A percentile compares a stretch with the other conserved stretches of the same genome.
Conservation (phyloP, 2,329 filamentous ascomycete species). For the Raffaelea albimanens region DNA sequence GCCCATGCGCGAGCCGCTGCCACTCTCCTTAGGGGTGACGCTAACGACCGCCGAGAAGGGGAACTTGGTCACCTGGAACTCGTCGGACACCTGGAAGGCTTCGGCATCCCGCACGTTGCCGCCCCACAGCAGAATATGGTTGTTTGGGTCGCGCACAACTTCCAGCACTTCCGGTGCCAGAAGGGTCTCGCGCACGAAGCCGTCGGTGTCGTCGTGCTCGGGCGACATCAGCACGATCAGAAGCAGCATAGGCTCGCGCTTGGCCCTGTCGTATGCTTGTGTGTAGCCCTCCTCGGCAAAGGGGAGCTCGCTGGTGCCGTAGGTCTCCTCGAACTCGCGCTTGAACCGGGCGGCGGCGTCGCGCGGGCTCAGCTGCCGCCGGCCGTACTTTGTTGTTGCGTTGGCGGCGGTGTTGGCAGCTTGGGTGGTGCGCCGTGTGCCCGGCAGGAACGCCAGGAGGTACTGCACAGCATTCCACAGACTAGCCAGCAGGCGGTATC, state of each 20-base stretch:
- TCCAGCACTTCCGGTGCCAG: conserved; percentile 63
- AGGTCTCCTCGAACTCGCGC: conserved; percentile 90
- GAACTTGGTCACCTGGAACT: conserved; percentile 83
- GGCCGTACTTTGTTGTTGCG: conserved; percentile 28
- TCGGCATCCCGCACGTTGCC: conserved; percentile 90
- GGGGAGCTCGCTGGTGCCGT: conserved; percentile 52
- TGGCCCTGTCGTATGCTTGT: conserved; percentile 80
- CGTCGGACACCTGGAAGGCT: conserved; percentile 84
- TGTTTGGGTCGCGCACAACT: conserved; percentile 65
- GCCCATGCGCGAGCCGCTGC: conserved; percentile 71
- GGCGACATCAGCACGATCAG: conserved; percentile 82
- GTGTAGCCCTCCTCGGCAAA: conserved; percentile 88
- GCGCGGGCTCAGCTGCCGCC: conserved; percentile 69
- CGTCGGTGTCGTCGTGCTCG: conserved; percentile 84
- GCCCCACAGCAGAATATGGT: conserved; percentile 83
- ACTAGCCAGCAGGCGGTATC: conserved; percentile 62
- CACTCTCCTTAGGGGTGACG: conserved; percentile 72
- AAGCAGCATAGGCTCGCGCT: conserved; percentile 84
- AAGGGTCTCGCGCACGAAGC: conserved; percentile 75
- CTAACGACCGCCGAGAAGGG: conserved; percentile 82
- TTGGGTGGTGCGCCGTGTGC: conserved; percentile 36
- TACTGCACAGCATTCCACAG: conserved; percentile 66
- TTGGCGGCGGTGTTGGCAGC: conserved; percentile 41
- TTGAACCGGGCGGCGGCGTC: conserved; percentile 85
- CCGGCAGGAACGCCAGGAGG: conserved; percentile 72